These are phyloP conservation scores for Lagenidium sp. DNA, from an alignment of 352 stramenopile species.

Conservation along the genomic window DNA sequence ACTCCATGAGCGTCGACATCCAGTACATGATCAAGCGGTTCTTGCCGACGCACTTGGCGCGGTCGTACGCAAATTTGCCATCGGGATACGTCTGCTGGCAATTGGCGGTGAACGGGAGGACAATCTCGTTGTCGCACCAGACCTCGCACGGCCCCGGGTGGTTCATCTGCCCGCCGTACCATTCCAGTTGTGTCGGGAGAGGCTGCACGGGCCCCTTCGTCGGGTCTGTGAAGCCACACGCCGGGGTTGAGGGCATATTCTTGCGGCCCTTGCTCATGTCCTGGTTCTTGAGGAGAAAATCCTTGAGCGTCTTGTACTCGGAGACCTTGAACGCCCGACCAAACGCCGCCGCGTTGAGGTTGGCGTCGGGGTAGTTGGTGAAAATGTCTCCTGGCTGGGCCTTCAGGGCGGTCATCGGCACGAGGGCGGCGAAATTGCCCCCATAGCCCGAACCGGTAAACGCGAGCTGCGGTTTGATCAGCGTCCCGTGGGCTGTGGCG, in stretches of 20 bases:
- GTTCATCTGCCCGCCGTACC: slow-evolving; percentile 3
- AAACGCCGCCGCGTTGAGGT: background rate
- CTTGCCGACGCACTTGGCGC: slow-evolving; percentile 22
- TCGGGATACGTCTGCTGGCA: slow-evolving; percentile 13
- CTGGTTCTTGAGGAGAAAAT: slow-evolving; percentile 9
- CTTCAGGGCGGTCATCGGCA: background rate
- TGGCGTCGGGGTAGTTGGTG: slow-evolving; percentile 1
- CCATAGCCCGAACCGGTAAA: slow-evolving; percentile 2
- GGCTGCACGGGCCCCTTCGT: background rate
- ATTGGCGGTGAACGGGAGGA: slow-evolving; percentile 23
- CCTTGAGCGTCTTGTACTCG: slow-evolving; percentile 1
- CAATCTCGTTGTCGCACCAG: slow-evolving; percentile 34
- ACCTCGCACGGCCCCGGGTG: slow-evolving; percentile 31
- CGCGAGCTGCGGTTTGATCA: slow-evolving; percentile 2
- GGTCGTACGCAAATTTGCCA: slow-evolving; percentile 23
- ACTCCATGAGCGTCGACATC: slow-evolving; percentile 35
- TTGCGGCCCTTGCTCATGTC: background rate
- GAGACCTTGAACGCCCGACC: background rate
- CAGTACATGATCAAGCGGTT: slow-evolving; percentile 41
- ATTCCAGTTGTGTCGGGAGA: slow-evolving; percentile 6
- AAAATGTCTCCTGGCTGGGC: slow-evolving; percentile 1
- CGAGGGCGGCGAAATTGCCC: slow-evolving; percentile 1
- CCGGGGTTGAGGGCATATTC: background rate
- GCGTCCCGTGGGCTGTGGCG: slow-evolving; percentile 3
- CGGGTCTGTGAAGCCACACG: slow-evolving; percentile 4